Conservation (phyloP, 495 filamentous ascomycete species). For the Podospora sp. region DNA sequence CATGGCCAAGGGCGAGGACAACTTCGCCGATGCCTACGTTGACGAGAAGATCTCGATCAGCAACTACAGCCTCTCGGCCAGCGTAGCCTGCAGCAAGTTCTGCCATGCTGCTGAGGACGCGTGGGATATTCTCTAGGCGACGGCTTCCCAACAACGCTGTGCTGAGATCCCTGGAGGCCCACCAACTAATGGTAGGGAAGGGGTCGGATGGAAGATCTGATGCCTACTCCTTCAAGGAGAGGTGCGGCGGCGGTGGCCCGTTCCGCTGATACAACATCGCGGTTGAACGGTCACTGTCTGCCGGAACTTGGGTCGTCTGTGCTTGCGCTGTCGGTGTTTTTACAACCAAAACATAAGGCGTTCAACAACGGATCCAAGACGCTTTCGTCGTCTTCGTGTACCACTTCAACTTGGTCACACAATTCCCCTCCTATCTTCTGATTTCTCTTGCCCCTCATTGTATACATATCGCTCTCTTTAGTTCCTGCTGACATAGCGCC, state of each 20-base stretch:
- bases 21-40: constrained; percentile 91
- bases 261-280: constrained; percentile 54
- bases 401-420: constrained; percentile 70
- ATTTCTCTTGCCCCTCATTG: background rate
- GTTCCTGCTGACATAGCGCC: background rate
- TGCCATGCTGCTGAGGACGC: constrained; percentile 97
- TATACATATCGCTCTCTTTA: constrained; percentile 15
- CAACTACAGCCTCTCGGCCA: constrained; percentile 94
- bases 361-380: constrained; percentile 79
- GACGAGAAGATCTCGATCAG: constrained; percentile 98
- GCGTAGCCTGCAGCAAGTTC: constrained; percentile 98
- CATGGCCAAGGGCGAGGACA: constrained; percentile 95
- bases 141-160: constrained; percentile 3
- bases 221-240: constrained; percentile 30
- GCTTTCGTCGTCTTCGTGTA: constrained; percentile 63
- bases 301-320: constrained; percentile 50
- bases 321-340: constrained; percentile 70
- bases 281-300: constrained; percentile 38
- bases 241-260: constrained; percentile 36
- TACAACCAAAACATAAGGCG: constrained; percentile 78
- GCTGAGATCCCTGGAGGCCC: constrained; percentile 1
- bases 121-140: constrained; percentile 81
- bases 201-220: constrained; percentile 40
- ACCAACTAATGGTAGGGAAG: constrained; percentile 20
- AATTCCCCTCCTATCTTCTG: constrained; percentile 42